Evolutionary conservation across 1,284 basidiomycete genomes (phyloP).

Genomic region (Rhodotorula sp.): DNA sequence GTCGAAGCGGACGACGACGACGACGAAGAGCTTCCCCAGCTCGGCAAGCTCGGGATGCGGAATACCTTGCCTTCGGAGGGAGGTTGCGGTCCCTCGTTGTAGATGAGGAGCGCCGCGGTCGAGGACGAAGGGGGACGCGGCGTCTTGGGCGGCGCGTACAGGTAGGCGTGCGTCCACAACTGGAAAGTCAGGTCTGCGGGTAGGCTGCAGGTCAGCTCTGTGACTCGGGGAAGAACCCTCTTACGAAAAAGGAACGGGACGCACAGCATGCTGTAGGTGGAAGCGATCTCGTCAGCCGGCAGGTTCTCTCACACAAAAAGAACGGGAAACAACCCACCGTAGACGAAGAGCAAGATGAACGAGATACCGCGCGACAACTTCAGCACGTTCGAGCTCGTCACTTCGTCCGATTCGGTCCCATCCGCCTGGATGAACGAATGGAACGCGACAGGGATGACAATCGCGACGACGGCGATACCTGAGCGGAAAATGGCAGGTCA

Average conservation of each 20-base stretch:
- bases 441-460: slow-evolving; percentile 67
- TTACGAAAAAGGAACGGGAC: slow-evolving; percentile 53
- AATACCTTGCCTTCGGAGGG: slow-evolving; percentile 44
- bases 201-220: background rate
- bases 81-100: slow-evolving; percentile 44
- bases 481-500: background rate
- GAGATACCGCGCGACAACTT: slow-evolving; percentile 55
- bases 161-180: slow-evolving; percentile 62
- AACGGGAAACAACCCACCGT: slow-evolving; percentile 38
- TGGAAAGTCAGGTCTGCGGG: slow-evolving; percentile 55
- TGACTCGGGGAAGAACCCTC: slow-evolving; percentile 49
- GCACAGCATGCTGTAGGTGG: slow-evolving; percentile 37
- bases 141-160: slow-evolving; percentile 36
- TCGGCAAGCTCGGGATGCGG: slow-evolving; percentile 45
- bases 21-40: slow-evolving; percentile 27
- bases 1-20: background rate
- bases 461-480: slow-evolving; percentile 15
- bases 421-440: slow-evolving; percentile 50
- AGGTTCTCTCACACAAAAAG: background rate
- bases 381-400: slow-evolving; percentile 51
- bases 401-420: slow-evolving; percentile 3
- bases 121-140: slow-evolving; percentile 16
- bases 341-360: slow-evolving; percentile 61
- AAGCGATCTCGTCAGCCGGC: background rate
- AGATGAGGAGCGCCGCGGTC: slow-evolving; percentile 34